Base-by-base conservation (phyloP, 139 green algal genomes). In the Nannochloris sp. region DNA sequence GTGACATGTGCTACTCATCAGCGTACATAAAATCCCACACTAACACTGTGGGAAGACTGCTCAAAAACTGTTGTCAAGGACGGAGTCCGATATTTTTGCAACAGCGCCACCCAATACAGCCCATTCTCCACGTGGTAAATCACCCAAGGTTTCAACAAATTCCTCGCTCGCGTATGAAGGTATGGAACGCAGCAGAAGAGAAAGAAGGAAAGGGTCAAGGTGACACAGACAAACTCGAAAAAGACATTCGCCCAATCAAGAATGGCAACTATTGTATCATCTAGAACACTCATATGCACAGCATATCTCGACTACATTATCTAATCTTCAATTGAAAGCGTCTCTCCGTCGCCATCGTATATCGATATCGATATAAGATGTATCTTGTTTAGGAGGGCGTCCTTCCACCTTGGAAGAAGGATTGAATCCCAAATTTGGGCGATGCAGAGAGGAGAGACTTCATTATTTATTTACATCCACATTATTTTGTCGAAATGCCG, bases 401-500 rank as follows among this genome's bases (percentile, higher is more conserved):
- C 34, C 34, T 40, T 11, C 34, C 7, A 40, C 14, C 8, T 40
- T 40, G 34, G 24, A 27, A 27, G 24, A 40, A 40, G 34, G 34
- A 40, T 40, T 40, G 34, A 40, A 40, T 40, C 34, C 34, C 7
- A 40, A 40, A 40, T 14, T 40, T 14, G 9, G 34, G 34, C 34
- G 8, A 40, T 40, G 34, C 34, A 40, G 34, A 12, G 34, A 14
- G 34, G 8, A 14, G 8, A 40, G 5, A 11, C 34, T 40, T 11
- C 1, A 40, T 40, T 40, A 40, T 40, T 40, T 40, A 40, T 40
- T 29, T 29, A 29, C 27, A 29, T 29, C 27, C 5, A 5, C 27
- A 29, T 29, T 29, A 29, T 29, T 29, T 29, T 29, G 27, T 29
- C 5, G 48, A 57, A 40, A 96, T 97, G 91, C 91, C 91, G 15